Evolutionary conservation across 495 filamentous ascomycete genomes (phyloP).

Genomic region (Aspergillus sparsus): DNA sequence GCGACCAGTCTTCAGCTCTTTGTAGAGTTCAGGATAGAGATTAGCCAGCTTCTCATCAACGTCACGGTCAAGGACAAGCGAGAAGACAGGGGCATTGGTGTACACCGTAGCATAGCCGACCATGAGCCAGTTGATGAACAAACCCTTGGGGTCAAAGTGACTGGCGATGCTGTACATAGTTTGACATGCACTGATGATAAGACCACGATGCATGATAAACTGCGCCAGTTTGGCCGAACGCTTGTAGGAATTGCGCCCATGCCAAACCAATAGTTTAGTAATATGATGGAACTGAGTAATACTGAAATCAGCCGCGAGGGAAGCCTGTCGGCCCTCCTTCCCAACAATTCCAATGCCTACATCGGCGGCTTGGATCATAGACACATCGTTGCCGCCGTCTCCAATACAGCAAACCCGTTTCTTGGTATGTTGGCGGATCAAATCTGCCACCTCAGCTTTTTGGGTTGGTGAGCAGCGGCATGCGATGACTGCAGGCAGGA

Average conservation of each 20-base stretch:
- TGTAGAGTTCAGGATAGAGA: constrained; percentile 96
- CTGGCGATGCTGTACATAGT: constrained; percentile 95
- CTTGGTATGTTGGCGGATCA: constrained; percentile 89
- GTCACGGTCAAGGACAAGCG: constrained; percentile 92
- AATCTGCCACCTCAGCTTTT: constrained; percentile 87
- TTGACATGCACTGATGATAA: constrained; percentile 94
- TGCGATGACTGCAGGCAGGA: constrained; percentile 87
- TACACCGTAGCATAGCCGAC: constrained; percentile 97
- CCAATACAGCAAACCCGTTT: constrained; percentile 96
- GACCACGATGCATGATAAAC: constrained; percentile 96
- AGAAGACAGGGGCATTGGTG: constrained; percentile 92
- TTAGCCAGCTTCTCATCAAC: constrained; percentile 92
- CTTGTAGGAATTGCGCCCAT: constrained; percentile 96
- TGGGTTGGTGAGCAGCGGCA: constrained; percentile 97
- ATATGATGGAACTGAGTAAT: constrained; percentile 93
- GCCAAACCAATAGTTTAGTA: constrained; percentile 97
- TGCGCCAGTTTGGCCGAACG: constrained; percentile 92
- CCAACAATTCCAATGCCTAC: constrained; percentile 98
- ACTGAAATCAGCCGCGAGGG: constrained; percentile 92
- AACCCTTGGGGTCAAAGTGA: constrained; percentile 85
- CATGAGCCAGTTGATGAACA: constrained; percentile 96
- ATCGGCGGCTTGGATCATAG: constrained; percentile 98
- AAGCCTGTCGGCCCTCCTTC: constrained; percentile 95
- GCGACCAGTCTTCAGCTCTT: constrained; percentile 82
- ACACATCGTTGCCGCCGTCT: constrained; percentile 97